phyloP scores from a whole-genome alignment of 306 rosid species.

The Cotoneaster glaucophyllus region DNA sequence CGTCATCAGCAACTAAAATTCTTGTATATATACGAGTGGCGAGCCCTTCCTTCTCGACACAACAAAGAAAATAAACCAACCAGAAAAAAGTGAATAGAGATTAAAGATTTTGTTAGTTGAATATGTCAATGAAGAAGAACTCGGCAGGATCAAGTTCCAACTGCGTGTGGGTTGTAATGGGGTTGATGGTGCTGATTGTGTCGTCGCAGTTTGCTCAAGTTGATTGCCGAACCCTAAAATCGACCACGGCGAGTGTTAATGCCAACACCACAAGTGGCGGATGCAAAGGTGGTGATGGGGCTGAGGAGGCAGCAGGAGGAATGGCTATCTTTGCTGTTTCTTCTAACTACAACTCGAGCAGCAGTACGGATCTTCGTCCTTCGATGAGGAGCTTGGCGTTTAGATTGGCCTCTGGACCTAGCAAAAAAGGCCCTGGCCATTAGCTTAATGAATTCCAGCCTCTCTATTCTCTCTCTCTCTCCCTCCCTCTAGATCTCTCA shows the following conservation, averaged over 20 bases:
- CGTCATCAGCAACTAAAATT: conserved; percentile 18
- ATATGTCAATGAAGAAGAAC: conserved; percentile 27
- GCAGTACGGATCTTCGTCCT: conserved; percentile 8
- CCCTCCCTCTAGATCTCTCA: neutral
- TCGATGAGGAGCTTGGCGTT: conserved; percentile 37
- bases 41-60: neutral
- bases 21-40: conserved; percentile 7
- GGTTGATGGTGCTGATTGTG: conserved; percentile 26
- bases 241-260: neutral
- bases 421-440: conserved; percentile 77
- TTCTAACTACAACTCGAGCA: conserved; percentile 29
- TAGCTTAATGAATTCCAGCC: conserved; percentile 3
- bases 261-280: neutral
- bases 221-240: conserved; percentile 47
- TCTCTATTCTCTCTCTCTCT: neutral
- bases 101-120: no score
- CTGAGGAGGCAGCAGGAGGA: conserved; percentile 5
- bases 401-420: conserved; percentile 70
- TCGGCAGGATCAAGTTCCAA: conserved; percentile 5
- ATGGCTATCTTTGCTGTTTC: conserved; percentile 37
- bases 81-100: neutral
- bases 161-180: conserved; percentile 25
- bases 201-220: conserved; percentile 32
- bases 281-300: conserved; percentile 18
- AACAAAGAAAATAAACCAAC: neutral